Evolutionary conservation across 208 protist species (phyloP).

Genomic region (Acanthamoeba sp.): DNA sequence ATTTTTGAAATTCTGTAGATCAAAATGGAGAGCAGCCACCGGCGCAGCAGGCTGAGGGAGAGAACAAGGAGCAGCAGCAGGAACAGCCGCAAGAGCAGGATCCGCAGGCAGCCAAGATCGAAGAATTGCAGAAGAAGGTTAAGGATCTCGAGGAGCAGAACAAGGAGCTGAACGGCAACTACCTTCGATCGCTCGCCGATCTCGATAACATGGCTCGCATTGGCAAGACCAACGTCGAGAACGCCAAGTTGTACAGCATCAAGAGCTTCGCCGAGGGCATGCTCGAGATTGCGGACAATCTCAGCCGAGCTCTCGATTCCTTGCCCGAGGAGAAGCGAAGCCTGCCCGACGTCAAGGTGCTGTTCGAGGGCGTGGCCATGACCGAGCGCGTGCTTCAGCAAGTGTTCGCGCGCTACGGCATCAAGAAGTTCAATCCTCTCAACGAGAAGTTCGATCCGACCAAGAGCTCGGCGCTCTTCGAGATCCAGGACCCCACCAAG

Average conservation of each 20-base stretch:
- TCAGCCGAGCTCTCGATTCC: slow-evolving; percentile 72
- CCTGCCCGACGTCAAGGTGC: not conserved
- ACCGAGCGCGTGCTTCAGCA: slow-evolving; percentile 72
- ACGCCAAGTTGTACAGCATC: slow-evolving; percentile 72
- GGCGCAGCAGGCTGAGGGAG: not conserved
- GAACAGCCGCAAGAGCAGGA: not conserved
- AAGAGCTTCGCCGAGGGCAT: slow-evolving; percentile 78
- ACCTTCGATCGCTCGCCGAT: slow-evolving; percentile 49
- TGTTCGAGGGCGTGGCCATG: slow-evolving; percentile 77
- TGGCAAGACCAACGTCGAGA: slow-evolving; percentile 62
- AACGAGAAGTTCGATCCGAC: slow-evolving; percentile 81
- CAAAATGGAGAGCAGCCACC: not conserved
- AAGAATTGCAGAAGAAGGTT: slow-evolving; percentile 40
- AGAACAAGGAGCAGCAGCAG: not conserved
- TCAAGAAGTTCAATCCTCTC: slow-evolving; percentile 74
- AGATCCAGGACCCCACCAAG: slow-evolving; percentile 78
- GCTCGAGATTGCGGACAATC: slow-evolving; percentile 84
- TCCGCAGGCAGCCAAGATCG: not conserved
- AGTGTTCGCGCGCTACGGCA: slow-evolving; percentile 66
- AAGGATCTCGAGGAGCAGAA: slow-evolving; percentile 39
- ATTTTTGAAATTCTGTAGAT: not conserved
- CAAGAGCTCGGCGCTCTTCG: slow-evolving; percentile 82
- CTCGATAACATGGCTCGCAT: slow-evolving; percentile 51
- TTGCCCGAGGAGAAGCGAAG: slow-evolving; percentile 69
- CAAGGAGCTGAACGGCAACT: slow-evolving; percentile 42